A percentile compares a stretch with the other conserved stretches of the same genome.
Conservation (phyloP, 306 rosid genomes). For the Cucurbita pepo region DNA sequence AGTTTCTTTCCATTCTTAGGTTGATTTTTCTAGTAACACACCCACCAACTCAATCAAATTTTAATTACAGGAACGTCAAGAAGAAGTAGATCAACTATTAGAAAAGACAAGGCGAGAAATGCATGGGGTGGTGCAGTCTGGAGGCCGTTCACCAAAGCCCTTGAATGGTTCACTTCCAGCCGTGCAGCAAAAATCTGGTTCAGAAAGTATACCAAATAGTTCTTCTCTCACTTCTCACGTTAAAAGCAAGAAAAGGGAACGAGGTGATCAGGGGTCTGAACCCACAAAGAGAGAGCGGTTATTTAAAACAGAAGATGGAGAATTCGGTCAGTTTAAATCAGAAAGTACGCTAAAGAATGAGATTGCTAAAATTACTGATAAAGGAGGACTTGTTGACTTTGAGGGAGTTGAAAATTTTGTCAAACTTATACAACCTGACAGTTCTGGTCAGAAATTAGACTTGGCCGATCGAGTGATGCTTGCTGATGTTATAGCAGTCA, state of each 20-base stretch:
- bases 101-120: constrained; percentile 70
- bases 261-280: constrained; percentile 56
- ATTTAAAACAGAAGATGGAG: constrained; percentile 47
- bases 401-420: constrained; percentile 64
- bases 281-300: constrained; percentile 45
- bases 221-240: constrained; percentile 44
- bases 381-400: constrained; percentile 56
- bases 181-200: constrained; percentile 53
- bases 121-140: constrained; percentile 87
- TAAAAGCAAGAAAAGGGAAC: constrained; percentile 70
- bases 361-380: constrained; percentile 58
- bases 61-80: constrained; percentile 57
- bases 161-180: constrained; percentile 60
- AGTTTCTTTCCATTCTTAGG: background rate
- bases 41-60: background rate
- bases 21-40: background rate
- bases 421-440: constrained; percentile 58
- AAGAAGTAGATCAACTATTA: constrained; percentile 76
- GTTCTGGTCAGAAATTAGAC: constrained; percentile 52
- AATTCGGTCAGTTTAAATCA: constrained; percentile 31
- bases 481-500: constrained; percentile 60
- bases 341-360: constrained; percentile 52
- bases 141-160: constrained; percentile 90
- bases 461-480: constrained; percentile 59
- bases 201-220: constrained; percentile 58